These are phyloP conservation scores for Candida tammaniensis DNA, from an alignment of 805 yeast genomes.

Conservation along the genomic window DNA sequence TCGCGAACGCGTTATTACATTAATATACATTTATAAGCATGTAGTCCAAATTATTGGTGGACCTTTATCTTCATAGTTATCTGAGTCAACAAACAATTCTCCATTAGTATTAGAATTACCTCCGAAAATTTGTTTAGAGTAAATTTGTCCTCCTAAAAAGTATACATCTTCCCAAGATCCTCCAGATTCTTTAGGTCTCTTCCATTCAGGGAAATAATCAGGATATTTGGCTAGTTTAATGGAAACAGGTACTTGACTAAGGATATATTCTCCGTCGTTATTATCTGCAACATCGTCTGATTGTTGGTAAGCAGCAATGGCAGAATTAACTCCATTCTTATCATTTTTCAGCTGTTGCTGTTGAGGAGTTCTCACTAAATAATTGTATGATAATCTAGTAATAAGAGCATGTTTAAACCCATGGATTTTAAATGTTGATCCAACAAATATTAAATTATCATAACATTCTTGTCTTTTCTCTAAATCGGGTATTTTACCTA, in stretches of 20 bases:
- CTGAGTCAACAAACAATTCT: constrained; percentile 66
- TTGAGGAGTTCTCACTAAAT: constrained; percentile 41
- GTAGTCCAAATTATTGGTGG: constrained; percentile 77
- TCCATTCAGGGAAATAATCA: constrained; percentile 95
- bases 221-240: constrained; percentile 70
- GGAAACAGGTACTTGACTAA: constrained; percentile 75
- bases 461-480: constrained; percentile 77
- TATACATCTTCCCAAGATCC: constrained; percentile 72
- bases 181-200: constrained; percentile 44
- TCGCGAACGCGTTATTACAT: too few relatives aligned
- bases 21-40: constrained; percentile 1
- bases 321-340: constrained; percentile 31
- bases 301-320: constrained; percentile 43
- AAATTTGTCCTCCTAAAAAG: constrained; percentile 84
- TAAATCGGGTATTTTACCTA: constrained; percentile 61
- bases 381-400: constrained; percentile 54
- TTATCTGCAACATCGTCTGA: constrained; percentile 31
- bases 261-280: constrained; percentile 24
- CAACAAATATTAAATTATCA: constrained; percentile 77
- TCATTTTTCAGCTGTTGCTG: constrained; percentile 20
- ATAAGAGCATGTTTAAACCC: constrained; percentile 76
- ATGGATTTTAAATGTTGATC: constrained; percentile 69
- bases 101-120: constrained; percentile 50
- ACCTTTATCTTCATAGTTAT: constrained; percentile 73
- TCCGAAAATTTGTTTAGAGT: constrained; percentile 79